phyloP scores from a whole-genome alignment of 2,329 filamentous ascomycete genomes.

The Trichophyton rubrum region DNA sequence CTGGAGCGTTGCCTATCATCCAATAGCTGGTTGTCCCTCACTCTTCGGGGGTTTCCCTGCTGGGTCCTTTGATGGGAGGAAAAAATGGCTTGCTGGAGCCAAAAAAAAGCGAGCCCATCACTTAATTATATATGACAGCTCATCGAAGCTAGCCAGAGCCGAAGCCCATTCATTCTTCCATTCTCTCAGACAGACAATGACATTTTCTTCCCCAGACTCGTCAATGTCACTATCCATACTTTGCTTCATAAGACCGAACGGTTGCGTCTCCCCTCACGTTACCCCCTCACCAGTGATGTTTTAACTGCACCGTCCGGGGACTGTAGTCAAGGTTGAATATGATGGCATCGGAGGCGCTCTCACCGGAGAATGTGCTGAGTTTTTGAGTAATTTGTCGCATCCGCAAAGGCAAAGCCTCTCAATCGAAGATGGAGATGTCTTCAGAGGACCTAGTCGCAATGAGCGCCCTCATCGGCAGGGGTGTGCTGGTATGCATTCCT shows the following conservation, averaged over 20 bases:
- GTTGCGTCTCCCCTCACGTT: neutral
- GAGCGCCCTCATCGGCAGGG: neutral
- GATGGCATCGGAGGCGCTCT: neutral
- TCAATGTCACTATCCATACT: neutral
- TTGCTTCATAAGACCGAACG: neutral
- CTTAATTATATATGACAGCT: neutral
- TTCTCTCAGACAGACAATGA: neutral
- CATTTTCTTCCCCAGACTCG: neutral
- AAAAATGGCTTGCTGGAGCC: neutral
- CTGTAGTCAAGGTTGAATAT: neutral
- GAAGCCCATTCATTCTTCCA: neutral
- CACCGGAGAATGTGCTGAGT: neutral
- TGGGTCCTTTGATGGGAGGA: neutral
- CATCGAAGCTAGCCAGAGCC: neutral
- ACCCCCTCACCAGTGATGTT: neutral
- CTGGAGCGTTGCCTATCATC: neutral
- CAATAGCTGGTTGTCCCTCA: neutral
- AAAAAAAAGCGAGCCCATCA: neutral
- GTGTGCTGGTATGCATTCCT: conserved; percentile 1
- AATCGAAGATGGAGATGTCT: neutral
- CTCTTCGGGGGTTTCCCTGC: neutral
- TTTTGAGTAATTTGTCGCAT: neutral
- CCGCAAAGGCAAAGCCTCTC: neutral
- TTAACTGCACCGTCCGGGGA: neutral
- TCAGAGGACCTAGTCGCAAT: neutral